Base-by-base conservation (phyloP, 768 basidiomycete genomes). In the Rhodotorula graminis region DNA sequence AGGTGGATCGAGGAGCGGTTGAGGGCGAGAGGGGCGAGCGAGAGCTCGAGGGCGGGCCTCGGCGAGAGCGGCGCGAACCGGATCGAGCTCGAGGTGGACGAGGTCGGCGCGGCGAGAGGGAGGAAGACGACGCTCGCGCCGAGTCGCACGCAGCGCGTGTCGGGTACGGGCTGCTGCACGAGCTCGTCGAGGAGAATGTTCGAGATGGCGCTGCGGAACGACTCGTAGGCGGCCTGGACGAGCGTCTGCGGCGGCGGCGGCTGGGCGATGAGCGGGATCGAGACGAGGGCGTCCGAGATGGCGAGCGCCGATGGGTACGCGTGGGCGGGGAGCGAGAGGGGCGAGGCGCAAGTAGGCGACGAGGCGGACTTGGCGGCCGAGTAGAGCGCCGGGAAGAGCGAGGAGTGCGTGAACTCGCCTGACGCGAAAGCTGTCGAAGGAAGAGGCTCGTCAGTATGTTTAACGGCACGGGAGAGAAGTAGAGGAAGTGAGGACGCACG, bases 261-360 rank as follows among this genome's bases (percentile, higher is more conserved):
- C 46, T 59, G 49, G 25, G 10, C 57, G 19, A 31, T 18, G 19
- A 49, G 42, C 21, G 61, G 40, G 29, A 59, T 44, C 27, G 81
- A 78, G 16, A 81, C 79, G 27, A 76, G 79, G 55, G 57, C 78
- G 25, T 80, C 76, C 0, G 80, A 77, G 21, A 80, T 78, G 58
- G 80, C 76, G 16, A 79, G 79, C 47, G 67, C 69, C 6, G 80
- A 80, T 40, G 75, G 70, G n/a, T 72, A 75, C 50, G 73, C 69
- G 40, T 73, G 67, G 44, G 70, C 65, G 59, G 77, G 65, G 58
- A 74, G 69, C 37, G 59, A 68, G 25, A 72, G 73, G 49, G 76
- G 61, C 23, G 66, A n/a, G 57, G 58, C 1, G 65, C 10, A 58
- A 18, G 55, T 6, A 8, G 65, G 18, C 8, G 52, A 27, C 16